Conservation (phyloP, 768 basidiomycete genomes). For the Tricholoma flavovirens region DNA sequence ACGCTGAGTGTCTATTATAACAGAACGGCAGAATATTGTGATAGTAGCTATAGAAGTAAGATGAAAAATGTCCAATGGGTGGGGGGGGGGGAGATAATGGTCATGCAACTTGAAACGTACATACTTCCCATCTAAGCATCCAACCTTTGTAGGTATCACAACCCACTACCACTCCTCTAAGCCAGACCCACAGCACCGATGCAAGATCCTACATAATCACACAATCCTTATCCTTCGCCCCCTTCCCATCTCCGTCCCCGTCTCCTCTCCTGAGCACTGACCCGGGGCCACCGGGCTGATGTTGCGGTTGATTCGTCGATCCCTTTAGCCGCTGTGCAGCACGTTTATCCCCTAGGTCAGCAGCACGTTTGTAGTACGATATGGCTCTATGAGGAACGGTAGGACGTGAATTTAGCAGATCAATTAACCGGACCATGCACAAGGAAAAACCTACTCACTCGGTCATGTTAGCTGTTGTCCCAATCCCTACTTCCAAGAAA, state of each 20-base stretch:
- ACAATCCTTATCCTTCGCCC: conserved; percentile 74
- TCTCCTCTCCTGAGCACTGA: conserved; percentile 57
- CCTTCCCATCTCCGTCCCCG: conserved; percentile 36
- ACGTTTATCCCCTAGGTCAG: conserved; percentile 91
- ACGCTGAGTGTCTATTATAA: not conserved
- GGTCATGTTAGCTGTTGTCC: conserved; percentile 57
- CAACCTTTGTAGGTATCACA: not conserved
- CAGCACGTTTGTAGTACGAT: conserved; percentile 83
- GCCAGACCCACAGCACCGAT: not conserved
- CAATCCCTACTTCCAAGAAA: conserved; percentile 94
- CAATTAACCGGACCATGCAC: not conserved
- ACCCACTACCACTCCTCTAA: not conserved
- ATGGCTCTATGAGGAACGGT: conserved; percentile 18
- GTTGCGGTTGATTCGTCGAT: conserved; percentile 47
- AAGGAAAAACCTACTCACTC: conserved; percentile 46
- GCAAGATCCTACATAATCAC: conserved; percentile 62
- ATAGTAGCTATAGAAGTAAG: not conserved
- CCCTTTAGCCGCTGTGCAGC: conserved; percentile 78
- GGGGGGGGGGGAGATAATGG: not conserved
- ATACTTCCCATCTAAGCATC: not conserved
- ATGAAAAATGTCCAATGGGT: not conserved
- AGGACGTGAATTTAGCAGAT: not conserved
- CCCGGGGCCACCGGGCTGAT: conserved; percentile 54
- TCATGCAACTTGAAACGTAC: not conserved
- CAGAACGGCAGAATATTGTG: not conserved